Evolutionary conservation across 495 filamentous ascomycete species (phyloP).

Genomic region (Aspergillus biplanus): DNA sequence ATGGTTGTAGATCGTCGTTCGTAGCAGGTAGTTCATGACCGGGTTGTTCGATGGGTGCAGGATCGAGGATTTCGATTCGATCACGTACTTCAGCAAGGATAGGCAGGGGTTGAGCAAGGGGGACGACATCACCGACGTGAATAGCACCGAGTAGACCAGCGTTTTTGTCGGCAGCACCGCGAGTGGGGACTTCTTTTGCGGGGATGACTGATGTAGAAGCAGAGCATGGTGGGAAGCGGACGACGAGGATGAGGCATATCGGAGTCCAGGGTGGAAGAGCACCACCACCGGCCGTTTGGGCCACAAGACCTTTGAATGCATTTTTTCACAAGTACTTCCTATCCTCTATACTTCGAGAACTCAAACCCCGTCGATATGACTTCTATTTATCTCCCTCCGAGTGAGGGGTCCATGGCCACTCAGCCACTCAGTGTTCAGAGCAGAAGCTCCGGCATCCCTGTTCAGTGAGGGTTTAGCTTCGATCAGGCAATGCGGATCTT

Average conservation of each 20-base stretch:
- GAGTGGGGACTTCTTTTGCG: slow-evolving; percentile 48
- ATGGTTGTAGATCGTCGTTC: slow-evolving; percentile 80
- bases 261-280: slow-evolving; percentile 9
- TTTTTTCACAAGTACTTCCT: not conserved
- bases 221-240: slow-evolving; percentile 20
- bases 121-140: slow-evolving; percentile 75
- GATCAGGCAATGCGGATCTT: not conserved
- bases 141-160: slow-evolving; percentile 72
- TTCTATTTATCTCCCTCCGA: slow-evolving; percentile 22
- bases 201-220: slow-evolving; percentile 3
- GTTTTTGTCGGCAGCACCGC: slow-evolving; percentile 68
- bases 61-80: slow-evolving; percentile 60
- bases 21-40: slow-evolving; percentile 60
- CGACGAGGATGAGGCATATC: slow-evolving; percentile 10
- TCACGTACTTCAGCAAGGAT: slow-evolving; percentile 61
- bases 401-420: slow-evolving; percentile 18
- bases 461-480: not conserved
- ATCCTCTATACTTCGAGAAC: not conserved
- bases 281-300: slow-evolving; percentile 7
- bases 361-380: not conserved
- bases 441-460: not conserved
- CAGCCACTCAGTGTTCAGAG: slow-evolving; percentile 15
- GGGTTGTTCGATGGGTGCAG: slow-evolving; percentile 63
- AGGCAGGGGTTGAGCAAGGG: slow-evolving; percentile 69
- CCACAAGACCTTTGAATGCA: slow-evolving; percentile 19